These are phyloP conservation scores for Biscogniauxia sp. DNA, from an alignment of 2,329 filamentous ascomycete species.

Conservation along the genomic window DNA sequence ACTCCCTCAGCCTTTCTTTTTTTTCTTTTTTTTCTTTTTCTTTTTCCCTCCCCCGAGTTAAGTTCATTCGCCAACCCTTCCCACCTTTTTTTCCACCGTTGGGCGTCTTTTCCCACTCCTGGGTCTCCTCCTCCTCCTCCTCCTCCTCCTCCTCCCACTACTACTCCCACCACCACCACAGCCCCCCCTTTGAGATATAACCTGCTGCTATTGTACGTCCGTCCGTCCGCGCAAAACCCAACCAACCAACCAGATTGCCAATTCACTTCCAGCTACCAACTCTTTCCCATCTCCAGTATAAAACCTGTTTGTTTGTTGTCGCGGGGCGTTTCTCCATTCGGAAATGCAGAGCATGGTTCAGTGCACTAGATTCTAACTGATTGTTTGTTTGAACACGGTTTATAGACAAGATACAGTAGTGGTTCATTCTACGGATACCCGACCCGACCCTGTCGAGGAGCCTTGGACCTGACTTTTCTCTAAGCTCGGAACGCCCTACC, in stretches of 20 bases:
- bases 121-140: no score
- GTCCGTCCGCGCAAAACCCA: no score
- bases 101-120: not conserved
- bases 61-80: not conserved
- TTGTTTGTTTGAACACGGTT: not conserved
- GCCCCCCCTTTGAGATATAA: not conserved
- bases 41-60: not conserved
- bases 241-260: not conserved
- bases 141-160: no score
- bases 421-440: conserved; percentile 1
- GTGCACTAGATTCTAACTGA: not conserved
- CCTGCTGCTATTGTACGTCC: not conserved
- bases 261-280: not conserved
- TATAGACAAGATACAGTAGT: not conserved
- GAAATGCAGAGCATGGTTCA: not conserved
- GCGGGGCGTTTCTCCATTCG: not conserved
- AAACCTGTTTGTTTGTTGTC: not conserved
- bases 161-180: no score
- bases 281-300: not conserved
- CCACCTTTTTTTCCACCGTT: not conserved
- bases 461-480: not conserved
- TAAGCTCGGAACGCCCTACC: not conserved
- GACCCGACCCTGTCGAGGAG: not conserved
- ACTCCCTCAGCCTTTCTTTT: not conserved
- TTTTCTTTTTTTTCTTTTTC: not conserved